Conservation (phyloP, 164 flowering plant species). For the Cinnamomum micranthum region DNA sequence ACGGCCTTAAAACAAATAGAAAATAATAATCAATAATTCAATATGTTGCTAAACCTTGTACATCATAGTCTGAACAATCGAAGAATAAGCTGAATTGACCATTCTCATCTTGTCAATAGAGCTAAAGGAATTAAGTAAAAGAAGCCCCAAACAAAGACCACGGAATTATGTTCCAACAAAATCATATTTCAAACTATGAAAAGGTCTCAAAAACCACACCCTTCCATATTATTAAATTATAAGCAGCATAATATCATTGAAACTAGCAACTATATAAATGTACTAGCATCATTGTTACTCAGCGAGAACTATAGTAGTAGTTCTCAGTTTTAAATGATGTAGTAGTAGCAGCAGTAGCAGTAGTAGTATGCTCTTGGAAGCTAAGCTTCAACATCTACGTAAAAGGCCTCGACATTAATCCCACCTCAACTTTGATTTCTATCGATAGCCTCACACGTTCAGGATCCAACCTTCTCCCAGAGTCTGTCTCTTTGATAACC, state of each 20-base stretch:
- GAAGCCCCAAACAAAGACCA: neutral
- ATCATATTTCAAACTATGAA: neutral
- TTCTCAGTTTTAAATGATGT: too few relatives aligned
- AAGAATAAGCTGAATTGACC: neutral
- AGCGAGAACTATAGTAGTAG: neutral
- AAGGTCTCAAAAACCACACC: neutral
- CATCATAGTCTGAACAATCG: conserved; percentile 1
- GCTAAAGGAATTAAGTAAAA: neutral
- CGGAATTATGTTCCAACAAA: neutral
- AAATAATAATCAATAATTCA: neutral
- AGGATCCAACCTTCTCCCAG: conserved; percentile 70
- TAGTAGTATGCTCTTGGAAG: neutral
- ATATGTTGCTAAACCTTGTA: neutral
- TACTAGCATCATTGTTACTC: neutral
- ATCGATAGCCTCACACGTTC: conserved; percentile 76
- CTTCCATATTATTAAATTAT: too few relatives aligned
- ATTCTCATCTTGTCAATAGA: neutral
- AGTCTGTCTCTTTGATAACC: conserved; percentile 59
- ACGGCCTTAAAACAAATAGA: conserved; percentile 29
- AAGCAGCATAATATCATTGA: neutral
- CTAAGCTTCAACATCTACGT: neutral
- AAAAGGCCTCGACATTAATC: neutral
- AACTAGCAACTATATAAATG: neutral
- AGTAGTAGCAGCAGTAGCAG: too few relatives aligned
- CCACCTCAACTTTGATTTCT: conserved; percentile 82